Percentiles rank a stretch among this genome's conserved stretches.
These are phyloP conservation scores for Kernera saxatilis DNA, from an alignment of 345 rosid species.

Conservation along the genomic window DNA sequence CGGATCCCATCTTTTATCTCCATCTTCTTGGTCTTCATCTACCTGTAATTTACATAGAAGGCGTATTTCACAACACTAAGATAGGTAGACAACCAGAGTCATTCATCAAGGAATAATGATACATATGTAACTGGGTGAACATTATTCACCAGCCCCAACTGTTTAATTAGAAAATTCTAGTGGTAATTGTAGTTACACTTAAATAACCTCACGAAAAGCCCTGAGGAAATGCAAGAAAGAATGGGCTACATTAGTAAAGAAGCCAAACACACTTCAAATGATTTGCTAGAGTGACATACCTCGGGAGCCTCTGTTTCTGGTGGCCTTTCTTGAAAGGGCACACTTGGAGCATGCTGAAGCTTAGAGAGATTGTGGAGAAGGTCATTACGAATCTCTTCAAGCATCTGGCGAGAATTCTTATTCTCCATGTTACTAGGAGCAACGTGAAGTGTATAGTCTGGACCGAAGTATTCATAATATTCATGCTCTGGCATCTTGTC, in stretches of 20 bases:
- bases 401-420: slow-evolving; percentile 52
- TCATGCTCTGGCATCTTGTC: slow-evolving; percentile 82
- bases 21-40: slow-evolving; percentile 77
- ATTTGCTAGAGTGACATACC: slow-evolving; percentile 35
- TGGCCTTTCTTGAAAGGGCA: slow-evolving; percentile 82
- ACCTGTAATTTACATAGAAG: slow-evolving; percentile 37
- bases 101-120: not conserved
- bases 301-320: slow-evolving; percentile 79
- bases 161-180: not conserved
- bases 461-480: slow-evolving; percentile 76
- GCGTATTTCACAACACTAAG: not conserved
- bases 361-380: slow-evolving; percentile 86
- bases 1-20: slow-evolving; percentile 76
- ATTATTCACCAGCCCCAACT: not conserved
- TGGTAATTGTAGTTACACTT: not conserved
- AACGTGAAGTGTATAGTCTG: slow-evolving; percentile 60
- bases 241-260: not conserved
- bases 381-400: slow-evolving; percentile 73
- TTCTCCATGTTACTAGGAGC: slow-evolving; percentile 50
- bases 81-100: not conserved
- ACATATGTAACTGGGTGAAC: not conserved
- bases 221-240: slow-evolving; percentile 6
- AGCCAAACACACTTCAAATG: slow-evolving; percentile 1
- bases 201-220: not conserved
- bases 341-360: slow-evolving; percentile 98